Percentiles rank a stretch among this genome's conserved stretches.
phyloP scores from a whole-genome alignment of 345 rosid species.

The Mangifera indica region DNA sequence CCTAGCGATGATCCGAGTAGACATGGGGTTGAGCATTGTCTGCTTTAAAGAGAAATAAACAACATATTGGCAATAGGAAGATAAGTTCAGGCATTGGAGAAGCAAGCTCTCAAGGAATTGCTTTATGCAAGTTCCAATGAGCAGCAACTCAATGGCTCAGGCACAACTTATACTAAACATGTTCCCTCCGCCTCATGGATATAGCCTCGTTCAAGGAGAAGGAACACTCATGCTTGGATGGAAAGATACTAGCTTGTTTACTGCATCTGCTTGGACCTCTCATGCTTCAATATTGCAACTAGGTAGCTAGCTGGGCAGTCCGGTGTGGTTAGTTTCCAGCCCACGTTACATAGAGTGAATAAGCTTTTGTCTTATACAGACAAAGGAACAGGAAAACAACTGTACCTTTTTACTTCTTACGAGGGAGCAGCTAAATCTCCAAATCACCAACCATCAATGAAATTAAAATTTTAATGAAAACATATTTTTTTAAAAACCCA shows the following conservation, averaged over 20 bases:
- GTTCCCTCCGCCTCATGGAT: slow-evolving; percentile 62
- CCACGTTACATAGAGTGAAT: too few species aligned
- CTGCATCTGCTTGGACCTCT: slow-evolving; percentile 72
- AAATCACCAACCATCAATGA: too few species aligned
- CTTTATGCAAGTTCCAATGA: slow-evolving; percentile 52
- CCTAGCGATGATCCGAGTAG: slow-evolving; percentile 40
- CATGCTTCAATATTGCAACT: slow-evolving; percentile 29
- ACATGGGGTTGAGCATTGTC: slow-evolving; percentile 49
- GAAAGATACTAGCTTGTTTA: slow-evolving; percentile 60
- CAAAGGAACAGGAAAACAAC: too few species aligned
- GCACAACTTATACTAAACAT: slow-evolving; percentile 66
- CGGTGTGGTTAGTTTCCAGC: too few species aligned
- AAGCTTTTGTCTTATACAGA: too few species aligned
- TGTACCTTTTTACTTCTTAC: too few species aligned
- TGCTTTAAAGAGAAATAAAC: slow-evolving; percentile 53
- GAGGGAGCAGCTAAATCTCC: too few species aligned
- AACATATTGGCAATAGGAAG: slow-evolving; percentile 68
- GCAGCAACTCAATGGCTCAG: slow-evolving; percentile 64
- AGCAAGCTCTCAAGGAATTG: slow-evolving; percentile 35
- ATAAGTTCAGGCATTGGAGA: slow-evolving; percentile 56
- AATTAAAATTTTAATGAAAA: too few species aligned
- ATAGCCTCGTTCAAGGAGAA: slow-evolving; percentile 56
- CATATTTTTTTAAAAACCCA: too few species aligned
- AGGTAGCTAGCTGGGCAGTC: too few species aligned
- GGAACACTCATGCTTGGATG: slow-evolving; percentile 70